Base-by-base conservation (phyloP, 768 basidiomycete genomes). In the Agrocybe chaxingu region DNA sequence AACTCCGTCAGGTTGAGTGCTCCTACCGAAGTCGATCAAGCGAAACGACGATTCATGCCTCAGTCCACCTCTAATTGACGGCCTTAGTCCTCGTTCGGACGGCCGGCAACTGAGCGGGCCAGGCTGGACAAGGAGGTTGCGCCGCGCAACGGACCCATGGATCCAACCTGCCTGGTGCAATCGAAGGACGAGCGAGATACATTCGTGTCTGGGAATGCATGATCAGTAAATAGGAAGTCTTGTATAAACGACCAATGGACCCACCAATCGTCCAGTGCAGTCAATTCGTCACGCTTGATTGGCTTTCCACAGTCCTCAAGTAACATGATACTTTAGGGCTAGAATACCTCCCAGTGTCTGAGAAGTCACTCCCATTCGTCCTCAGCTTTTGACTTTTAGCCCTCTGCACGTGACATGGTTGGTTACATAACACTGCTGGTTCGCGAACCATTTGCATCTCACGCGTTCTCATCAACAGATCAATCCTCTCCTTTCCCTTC, bases 311-410 rank as follows among this genome's bases (percentile, higher is more conserved):
- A 75, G 32, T 71, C 55, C 58, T 77, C 74, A 3, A 75, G 48
- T 11, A 77, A 62, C 36, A 77, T 51, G 33, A 75, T 68, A n/a
- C n/a, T n/a, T n/a, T n/a, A 2, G 73, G 69, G 50, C 71, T 73
- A 34, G 67, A 55, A 53, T 67, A 66, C 0, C 53, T 42, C 37
- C 47, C 36, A 16, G 16, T 16, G 0, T 41, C 40, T 42, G 18
- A 47, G 37, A n/a, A n/a, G n/a, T n/a, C n/a, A n/a, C n/a, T n/a
- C n/a, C n/a, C n/a, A n/a, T n/a, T n/a, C n/a, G n/a, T n/a, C n/a
- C n/a, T n/a, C n/a, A 16, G 16, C 16, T 16, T 16, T 16, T 16
- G 16, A 16, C 24, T 24, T 24, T 24, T 24, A 24, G 24, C 24
- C 24, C 24, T 24, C 24, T 24, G 24, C 24, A 24, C 24, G 24